Conservation (phyloP, 257 asterid species). For the Nicotiana tomentosiformis region DNA sequence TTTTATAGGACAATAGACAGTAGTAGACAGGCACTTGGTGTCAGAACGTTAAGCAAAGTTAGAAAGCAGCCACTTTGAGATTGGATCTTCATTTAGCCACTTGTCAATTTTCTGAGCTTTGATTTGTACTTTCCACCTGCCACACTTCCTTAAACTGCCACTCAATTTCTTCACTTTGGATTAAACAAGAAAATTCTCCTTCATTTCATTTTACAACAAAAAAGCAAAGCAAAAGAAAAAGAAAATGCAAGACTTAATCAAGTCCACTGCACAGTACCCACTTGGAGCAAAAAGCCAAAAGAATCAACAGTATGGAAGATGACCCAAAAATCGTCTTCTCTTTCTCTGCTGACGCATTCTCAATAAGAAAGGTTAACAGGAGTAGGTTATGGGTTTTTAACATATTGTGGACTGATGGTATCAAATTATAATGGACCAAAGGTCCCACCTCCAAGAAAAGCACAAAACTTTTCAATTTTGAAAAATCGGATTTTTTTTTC, state of each 20-base stretch:
- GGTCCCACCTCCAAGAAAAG: slow-evolving; percentile 38
- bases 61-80: slow-evolving; percentile 1
- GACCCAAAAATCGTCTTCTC: slow-evolving; percentile 14
- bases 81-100: slow-evolving; percentile 15
- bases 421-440: slow-evolving; percentile 22
- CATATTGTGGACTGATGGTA: slow-evolving; percentile 37
- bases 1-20: not conserved
- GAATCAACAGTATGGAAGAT: slow-evolving; percentile 15
- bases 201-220: not conserved
- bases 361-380: slow-evolving; percentile 30
- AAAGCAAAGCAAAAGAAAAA: not conserved
- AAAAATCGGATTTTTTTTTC: not conserved
- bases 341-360: slow-evolving; percentile 24
- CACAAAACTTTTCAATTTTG: slow-evolving; percentile 31
- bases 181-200: not conserved
- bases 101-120: slow-evolving; percentile 15
- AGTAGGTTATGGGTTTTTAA: slow-evolving; percentile 31
- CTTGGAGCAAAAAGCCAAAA: slow-evolving; percentile 17
- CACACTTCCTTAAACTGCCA: slow-evolving; percentile 13
- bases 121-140: slow-evolving; percentile 18
- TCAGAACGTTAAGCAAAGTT: slow-evolving; percentile 5
- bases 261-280: not conserved
- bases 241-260: not conserved
- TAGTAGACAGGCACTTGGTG: not conserved
- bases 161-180: slow-evolving; percentile 13